phyloP scores from a whole-genome alignment of 495 filamentous ascomycete genomes.

The Paragyromitra xinjiangensis region DNA sequence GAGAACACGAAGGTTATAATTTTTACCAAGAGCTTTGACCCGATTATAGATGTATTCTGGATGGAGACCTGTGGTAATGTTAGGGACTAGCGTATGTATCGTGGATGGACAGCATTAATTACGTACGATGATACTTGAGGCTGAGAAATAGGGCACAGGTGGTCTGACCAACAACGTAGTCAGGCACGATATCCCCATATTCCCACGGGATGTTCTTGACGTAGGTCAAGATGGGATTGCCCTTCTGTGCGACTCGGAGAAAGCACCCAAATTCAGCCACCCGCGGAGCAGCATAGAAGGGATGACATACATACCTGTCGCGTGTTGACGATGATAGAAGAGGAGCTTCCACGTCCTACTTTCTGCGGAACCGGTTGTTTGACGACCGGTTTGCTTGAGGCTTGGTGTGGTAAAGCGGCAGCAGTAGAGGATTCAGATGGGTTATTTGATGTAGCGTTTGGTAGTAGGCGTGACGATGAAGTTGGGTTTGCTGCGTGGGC shows the following conservation, averaged over 20 bases:
- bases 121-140: slow-evolving; percentile 88
- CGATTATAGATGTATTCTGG: slow-evolving; percentile 98
- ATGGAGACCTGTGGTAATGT: slow-evolving; percentile 62
- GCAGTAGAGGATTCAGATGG: slow-evolving; percentile 18
- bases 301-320: slow-evolving; percentile 58
- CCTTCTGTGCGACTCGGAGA: slow-evolving; percentile 70
- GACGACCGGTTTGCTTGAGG: slow-evolving; percentile 60
- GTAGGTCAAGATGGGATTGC: slow-evolving; percentile 88
- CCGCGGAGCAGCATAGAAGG: slow-evolving; percentile 5
- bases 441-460: slow-evolving; percentile 19
- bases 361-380: slow-evolving; percentile 77
- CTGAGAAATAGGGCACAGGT: slow-evolving; percentile 93
- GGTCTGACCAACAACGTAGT: slow-evolving; percentile 87
- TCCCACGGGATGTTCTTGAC: slow-evolving; percentile 91
- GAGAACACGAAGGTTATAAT: slow-evolving; percentile 83
- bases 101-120: not conserved
- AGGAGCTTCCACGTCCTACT: slow-evolving; percentile 67
- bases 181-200: slow-evolving; percentile 91
- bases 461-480: slow-evolving; percentile 9
- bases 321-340: slow-evolving; percentile 72
- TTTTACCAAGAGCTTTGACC: slow-evolving; percentile 77
- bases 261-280: slow-evolving; percentile 26
- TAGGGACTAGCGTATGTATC: not conserved
- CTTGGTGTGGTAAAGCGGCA: slow-evolving; percentile 1
- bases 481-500: slow-evolving; percentile 22